phyloP scores from a whole-genome alignment of 441 rosid species.

The Erodium trifolium region DNA sequence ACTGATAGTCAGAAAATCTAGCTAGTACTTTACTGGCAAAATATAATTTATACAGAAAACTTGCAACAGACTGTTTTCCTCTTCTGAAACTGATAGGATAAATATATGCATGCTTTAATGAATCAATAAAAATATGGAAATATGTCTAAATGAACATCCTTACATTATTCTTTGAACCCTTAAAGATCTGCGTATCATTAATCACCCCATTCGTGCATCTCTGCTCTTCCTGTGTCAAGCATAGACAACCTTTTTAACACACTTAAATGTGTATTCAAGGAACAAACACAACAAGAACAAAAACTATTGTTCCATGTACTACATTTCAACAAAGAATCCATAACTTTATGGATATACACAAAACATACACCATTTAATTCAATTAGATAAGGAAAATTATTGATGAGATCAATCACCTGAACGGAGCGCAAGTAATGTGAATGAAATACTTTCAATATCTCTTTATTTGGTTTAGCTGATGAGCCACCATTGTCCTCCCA shows the following conservation, averaged over 20 bases:
- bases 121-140: constrained; percentile 6
- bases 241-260: background rate
- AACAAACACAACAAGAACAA: background rate
- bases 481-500: constrained; percentile 5
- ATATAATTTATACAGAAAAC: background rate
- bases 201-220: constrained; percentile 15
- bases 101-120: constrained; percentile 8
- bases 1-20: too few species aligned
- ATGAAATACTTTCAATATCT: background rate
- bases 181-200: constrained; percentile 7
- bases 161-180: constrained; percentile 10
- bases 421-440: background rate
- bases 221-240: constrained; percentile 18
- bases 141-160: constrained; percentile 6
- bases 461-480: background rate
- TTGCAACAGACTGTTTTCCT: background rate
- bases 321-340: background rate
- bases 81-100: background rate
- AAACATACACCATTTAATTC: background rate
- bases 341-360: background rate
- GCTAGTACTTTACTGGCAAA: too few species aligned
- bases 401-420: constrained; percentile 1
- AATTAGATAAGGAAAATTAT: background rate
- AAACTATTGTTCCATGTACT: background rate
- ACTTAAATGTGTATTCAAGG: background rate